A percentile compares a stretch with the other conserved stretches of the same genome.
phyloP scores from a whole-genome alignment of 1,139 yeast species.

The Scheffersomyces illinoinensis region DNA sequence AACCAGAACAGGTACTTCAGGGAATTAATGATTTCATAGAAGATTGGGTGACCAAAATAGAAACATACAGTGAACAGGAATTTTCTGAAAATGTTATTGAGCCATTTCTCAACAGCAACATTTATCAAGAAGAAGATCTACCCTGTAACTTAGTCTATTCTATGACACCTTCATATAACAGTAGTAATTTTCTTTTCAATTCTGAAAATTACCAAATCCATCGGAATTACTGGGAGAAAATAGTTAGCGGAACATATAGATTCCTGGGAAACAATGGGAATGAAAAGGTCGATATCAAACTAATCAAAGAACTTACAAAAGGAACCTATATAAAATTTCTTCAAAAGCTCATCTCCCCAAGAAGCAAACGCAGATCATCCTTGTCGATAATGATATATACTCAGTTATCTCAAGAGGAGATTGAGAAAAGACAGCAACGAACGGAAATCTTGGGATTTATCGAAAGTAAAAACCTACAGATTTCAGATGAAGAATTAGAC shows the following conservation, averaged over 20 bases:
- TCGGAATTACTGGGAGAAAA: constrained; percentile 48
- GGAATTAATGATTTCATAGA: constrained; percentile 49
- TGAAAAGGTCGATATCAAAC: constrained; percentile 31
- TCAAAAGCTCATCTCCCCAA: constrained; percentile 32
- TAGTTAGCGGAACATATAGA: constrained; percentile 40
- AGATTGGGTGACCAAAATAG: constrained; percentile 31
- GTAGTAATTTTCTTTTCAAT: constrained; percentile 25
- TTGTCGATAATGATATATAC: constrained; percentile 34
- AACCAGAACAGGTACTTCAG: constrained; percentile 34
- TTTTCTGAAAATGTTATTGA: constrained; percentile 34
- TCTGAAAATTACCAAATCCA: constrained; percentile 38
- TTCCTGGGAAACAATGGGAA: constrained; percentile 33
- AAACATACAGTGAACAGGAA: constrained; percentile 23
- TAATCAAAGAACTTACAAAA: constrained; percentile 25
- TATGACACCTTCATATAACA: constrained; percentile 21
- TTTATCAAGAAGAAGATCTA: constrained; percentile 6
- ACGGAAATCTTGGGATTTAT: constrained; percentile 42
- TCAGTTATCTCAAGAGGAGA: constrained; percentile 26
- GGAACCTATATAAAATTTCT: constrained; percentile 33
- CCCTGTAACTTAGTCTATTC: constrained; percentile 24
- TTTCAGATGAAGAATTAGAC: constrained; percentile 34
- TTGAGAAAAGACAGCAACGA: constrained; percentile 26
- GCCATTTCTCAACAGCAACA: constrained; percentile 31
- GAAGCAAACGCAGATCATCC: constrained; percentile 32
- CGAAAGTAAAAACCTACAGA: constrained; percentile 42